phyloP scores from a whole-genome alignment of 2,329 filamentous ascomycete species.

The Chaetomiaceae sp. region DNA sequence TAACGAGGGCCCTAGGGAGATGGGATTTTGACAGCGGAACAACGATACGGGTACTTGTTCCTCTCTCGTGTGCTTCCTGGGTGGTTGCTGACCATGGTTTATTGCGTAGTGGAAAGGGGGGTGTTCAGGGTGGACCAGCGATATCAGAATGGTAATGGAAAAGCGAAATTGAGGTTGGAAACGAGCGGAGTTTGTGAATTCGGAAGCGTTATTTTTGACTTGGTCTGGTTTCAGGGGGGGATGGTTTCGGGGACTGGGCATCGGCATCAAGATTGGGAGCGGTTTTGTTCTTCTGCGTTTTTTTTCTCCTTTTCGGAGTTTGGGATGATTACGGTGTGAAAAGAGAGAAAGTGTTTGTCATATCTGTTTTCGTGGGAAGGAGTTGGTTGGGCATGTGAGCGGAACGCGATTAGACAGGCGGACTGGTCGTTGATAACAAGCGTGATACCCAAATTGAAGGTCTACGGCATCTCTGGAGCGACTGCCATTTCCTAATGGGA shows the following conservation, averaged over 20 bases:
- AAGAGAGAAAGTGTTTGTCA: not conserved
- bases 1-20: no score
- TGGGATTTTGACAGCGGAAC: no score
- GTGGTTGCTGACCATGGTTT: no score
- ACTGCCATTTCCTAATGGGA: no score
- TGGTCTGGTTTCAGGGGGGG: not conserved
- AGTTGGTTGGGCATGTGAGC: slow-evolving; percentile 1
- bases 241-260: not conserved
- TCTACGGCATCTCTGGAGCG: no score
- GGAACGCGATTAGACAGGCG: not conserved
- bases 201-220: not conserved
- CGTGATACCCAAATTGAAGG: slow-evolving; percentile 9
- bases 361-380: not conserved
- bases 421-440: not conserved
- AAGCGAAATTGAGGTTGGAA: not conserved
- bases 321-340: no score
- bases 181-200: not conserved
- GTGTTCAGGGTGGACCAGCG: no score
- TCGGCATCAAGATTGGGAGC: not conserved
- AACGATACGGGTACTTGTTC: no score
- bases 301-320: not conserved
- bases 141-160: no score
- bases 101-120: no score
- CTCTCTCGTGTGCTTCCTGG: no score
- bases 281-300: not conserved